These are phyloP conservation scores for Anthostomella pinea DNA, from an alignment of 2,329 filamentous ascomycete species.

Conservation along the genomic window DNA sequence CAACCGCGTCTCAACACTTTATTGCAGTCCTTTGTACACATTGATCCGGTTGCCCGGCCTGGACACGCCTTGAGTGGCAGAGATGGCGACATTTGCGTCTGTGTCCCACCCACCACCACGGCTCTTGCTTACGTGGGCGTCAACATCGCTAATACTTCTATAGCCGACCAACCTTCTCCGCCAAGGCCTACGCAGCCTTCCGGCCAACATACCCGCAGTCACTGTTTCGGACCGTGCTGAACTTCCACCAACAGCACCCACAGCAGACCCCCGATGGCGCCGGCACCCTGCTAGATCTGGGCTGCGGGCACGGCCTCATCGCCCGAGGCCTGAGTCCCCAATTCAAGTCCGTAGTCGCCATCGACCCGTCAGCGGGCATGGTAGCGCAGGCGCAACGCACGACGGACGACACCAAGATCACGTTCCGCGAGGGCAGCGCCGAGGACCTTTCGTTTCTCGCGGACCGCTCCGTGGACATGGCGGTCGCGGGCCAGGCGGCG, in stretches of 20 bases:
- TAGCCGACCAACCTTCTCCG: slow-evolving; percentile 55
- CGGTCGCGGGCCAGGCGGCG: slow-evolving; percentile 53
- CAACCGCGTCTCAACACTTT: too few relatives aligned
- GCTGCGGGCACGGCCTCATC: slow-evolving; percentile 60
- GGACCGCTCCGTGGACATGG: slow-evolving; percentile 50
- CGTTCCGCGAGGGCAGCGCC: slow-evolving; percentile 47
- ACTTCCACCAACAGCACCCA: slow-evolving; percentile 45
- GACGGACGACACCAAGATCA: slow-evolving; percentile 42
- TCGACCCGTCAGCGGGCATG: slow-evolving; percentile 59
- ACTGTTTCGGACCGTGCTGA: slow-evolving; percentile 52
- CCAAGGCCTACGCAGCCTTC: slow-evolving; percentile 57
- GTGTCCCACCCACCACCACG: slow-evolving; percentile 18
- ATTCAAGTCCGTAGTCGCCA: slow-evolving; percentile 50
- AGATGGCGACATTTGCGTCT: slow-evolving; percentile 50
- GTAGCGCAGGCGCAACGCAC: slow-evolving; percentile 46
- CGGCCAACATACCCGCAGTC: slow-evolving; percentile 56
- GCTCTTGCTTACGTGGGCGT: background rate
- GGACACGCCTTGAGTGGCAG: slow-evolving; percentile 5
- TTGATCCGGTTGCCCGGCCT: background rate
- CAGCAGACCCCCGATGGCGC: slow-evolving; percentile 13
- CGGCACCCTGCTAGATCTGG: slow-evolving; percentile 53
- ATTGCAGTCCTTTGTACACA: too few relatives aligned
- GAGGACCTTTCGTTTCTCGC: slow-evolving; percentile 52
- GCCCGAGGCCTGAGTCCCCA: slow-evolving; percentile 50
- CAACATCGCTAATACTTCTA: slow-evolving; percentile 15